Conservation (phyloP, 768 basidiomycete genomes). For the Mycena indigotica region DNA sequence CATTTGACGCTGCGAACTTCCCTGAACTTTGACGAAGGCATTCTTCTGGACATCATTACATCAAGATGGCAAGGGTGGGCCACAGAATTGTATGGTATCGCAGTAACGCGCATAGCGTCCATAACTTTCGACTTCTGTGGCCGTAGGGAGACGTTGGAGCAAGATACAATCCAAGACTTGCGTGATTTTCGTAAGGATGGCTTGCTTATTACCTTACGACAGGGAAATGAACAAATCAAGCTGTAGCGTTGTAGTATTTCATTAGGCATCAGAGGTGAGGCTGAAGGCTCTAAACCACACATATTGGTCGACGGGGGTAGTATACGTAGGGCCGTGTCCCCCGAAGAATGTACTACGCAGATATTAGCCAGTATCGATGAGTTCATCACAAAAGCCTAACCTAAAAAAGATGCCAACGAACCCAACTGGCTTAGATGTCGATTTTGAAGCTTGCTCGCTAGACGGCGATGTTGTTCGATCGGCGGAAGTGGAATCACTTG, state of each 20-base stretch:
- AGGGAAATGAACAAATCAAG: background rate
- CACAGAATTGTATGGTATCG: constrained; percentile 13
- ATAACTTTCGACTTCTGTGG: constrained; percentile 13
- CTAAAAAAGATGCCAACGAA: constrained; percentile 75
- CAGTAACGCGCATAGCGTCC: constrained; percentile 5
- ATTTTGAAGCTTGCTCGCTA: constrained; percentile 20
- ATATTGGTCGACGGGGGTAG: constrained; percentile 74
- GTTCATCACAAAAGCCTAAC: constrained; percentile 36
- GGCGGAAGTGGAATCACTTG: background rate
- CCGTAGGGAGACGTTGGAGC: background rate
- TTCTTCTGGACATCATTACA: constrained; percentile 16
- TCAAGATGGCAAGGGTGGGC: constrained; percentile 16
- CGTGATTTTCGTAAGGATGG: constrained; percentile 3
- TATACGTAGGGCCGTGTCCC: constrained; percentile 66
- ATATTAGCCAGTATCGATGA: background rate
- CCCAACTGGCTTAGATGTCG: constrained; percentile 31
- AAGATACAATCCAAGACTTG: background rate
- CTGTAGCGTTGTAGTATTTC: background rate
- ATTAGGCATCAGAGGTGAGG: constrained; percentile 41
- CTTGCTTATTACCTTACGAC: constrained; percentile 11
- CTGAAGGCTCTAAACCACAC: constrained; percentile 75
- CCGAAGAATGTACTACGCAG: constrained; percentile 71
- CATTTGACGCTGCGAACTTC: constrained; percentile 9
- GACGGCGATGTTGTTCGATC: constrained; percentile 13
- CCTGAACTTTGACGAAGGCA: constrained; percentile 15